A percentile compares a stretch with the other conserved stretches of the same genome.
Evolutionary conservation across 768 basidiomycete species (phyloP).

Genomic region (Pleurotus cornucopiae): DNA sequence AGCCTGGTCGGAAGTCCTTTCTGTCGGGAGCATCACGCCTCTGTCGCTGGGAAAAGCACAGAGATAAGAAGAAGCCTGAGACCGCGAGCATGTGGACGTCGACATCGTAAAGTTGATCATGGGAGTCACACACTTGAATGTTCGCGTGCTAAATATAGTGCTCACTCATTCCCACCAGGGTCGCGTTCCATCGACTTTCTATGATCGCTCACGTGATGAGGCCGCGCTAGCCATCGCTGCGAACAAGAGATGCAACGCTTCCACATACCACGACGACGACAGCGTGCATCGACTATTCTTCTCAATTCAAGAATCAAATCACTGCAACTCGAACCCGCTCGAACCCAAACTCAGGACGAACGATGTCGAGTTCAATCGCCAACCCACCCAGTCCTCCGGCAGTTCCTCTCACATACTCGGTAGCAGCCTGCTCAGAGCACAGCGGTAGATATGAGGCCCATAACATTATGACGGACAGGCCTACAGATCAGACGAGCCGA

Average conservation of each 20-base stretch:
- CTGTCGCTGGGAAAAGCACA: neutral
- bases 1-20: neutral
- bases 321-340: too few species aligned
- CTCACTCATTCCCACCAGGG: too few species aligned
- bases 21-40: neutral
- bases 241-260: neutral
- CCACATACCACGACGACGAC: too few species aligned
- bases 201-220: too few species aligned
- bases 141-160: too few species aligned
- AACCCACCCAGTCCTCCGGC: conserved; percentile 10
- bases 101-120: conserved; percentile 1
- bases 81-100: conserved; percentile 5
- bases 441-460: conserved; percentile 67
- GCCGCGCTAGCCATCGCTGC: too few species aligned
- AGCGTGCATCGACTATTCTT: neutral
- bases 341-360: too few species aligned
- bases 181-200: too few species aligned
- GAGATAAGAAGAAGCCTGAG: conserved; percentile 7
- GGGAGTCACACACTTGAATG: neutral
- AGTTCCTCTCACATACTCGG: conserved; percentile 39
- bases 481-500: conserved; percentile 61
- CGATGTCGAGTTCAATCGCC: neutral
- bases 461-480: conserved; percentile 63
- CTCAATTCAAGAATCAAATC: neutral
- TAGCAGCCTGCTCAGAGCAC: conserved; percentile 63